Conservation (phyloP, 495 filamentous ascomycete species). For the Cercophora scortea region DNA sequence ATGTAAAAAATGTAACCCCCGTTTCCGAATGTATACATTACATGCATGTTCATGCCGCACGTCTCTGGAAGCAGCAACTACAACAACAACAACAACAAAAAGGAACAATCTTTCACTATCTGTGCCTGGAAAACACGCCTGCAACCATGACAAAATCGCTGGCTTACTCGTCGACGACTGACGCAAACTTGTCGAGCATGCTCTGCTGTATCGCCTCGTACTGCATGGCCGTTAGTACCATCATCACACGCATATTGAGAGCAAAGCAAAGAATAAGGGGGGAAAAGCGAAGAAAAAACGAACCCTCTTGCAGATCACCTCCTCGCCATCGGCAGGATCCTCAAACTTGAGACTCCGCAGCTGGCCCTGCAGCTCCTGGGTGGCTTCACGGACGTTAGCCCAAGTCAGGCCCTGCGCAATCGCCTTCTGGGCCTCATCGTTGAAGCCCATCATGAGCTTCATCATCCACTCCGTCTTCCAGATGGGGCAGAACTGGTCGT, state of each 20-base stretch:
- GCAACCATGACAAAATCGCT: not conserved
- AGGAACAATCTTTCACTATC: too few relatives aligned
- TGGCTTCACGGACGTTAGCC: constrained; percentile 86
- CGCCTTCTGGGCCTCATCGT: constrained; percentile 95
- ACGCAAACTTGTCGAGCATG: constrained; percentile 94
- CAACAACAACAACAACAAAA: too few relatives aligned
- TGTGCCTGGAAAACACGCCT: too few relatives aligned
- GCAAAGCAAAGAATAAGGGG: not conserved
- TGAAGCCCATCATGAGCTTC: constrained; percentile 96
- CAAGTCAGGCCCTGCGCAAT: constrained; percentile 82
- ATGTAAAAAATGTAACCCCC: not conserved
- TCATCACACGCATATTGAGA: constrained; percentile 4
- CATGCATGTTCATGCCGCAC: not conserved
- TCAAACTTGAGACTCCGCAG: constrained; percentile 95
- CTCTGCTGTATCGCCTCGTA: constrained; percentile 86
- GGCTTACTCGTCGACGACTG: constrained; percentile 81
- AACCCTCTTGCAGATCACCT: constrained; percentile 71
- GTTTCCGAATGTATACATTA: not conserved
- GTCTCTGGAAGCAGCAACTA: too few relatives aligned
- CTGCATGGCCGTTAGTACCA: constrained; percentile 25
- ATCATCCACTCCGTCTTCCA: constrained; percentile 99
- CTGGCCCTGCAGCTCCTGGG: constrained; percentile 71
- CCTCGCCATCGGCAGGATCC: constrained; percentile 69
- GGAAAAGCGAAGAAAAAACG: constrained; percentile 7
- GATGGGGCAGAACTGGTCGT: constrained; percentile 97